phyloP scores from a whole-genome alignment of 257 asterid species.

The Solanum peruvianum region DNA sequence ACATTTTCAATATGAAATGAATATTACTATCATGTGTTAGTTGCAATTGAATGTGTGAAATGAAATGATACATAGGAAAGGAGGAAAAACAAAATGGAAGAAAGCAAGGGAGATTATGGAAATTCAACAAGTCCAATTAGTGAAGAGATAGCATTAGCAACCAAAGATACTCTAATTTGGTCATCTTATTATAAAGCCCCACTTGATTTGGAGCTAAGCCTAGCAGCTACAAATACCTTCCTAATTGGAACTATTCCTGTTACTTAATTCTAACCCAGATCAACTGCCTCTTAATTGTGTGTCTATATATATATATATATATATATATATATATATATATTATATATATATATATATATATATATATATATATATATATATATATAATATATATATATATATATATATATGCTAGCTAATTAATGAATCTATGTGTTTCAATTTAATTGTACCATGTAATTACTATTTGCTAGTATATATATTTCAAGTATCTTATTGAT shows the following conservation, averaged over 20 bases:
- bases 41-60: neutral
- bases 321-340: too few relatives aligned
- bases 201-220: slow-evolving; percentile 37
- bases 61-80: neutral
- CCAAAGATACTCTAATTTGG: neutral
- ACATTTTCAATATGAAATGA: neutral
- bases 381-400: too few relatives aligned
- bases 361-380: too few relatives aligned
- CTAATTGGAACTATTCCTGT: slow-evolving; percentile 29
- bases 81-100: neutral
- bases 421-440: neutral
- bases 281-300: neutral
- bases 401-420: neutral
- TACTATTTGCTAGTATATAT: neutral
- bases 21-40: neutral
- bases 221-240: slow-evolving; percentile 18
- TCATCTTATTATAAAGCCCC: neutral
- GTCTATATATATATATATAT: too few relatives aligned
- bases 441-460: neutral
- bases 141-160: neutral
- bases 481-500: neutral
- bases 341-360: too few relatives aligned
- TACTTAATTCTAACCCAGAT: slow-evolving; percentile 1
- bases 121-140: neutral
- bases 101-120: neutral